Evolutionary conservation across 805 yeast genomes (phyloP).

Genomic region (Lachancea sp.): DNA sequence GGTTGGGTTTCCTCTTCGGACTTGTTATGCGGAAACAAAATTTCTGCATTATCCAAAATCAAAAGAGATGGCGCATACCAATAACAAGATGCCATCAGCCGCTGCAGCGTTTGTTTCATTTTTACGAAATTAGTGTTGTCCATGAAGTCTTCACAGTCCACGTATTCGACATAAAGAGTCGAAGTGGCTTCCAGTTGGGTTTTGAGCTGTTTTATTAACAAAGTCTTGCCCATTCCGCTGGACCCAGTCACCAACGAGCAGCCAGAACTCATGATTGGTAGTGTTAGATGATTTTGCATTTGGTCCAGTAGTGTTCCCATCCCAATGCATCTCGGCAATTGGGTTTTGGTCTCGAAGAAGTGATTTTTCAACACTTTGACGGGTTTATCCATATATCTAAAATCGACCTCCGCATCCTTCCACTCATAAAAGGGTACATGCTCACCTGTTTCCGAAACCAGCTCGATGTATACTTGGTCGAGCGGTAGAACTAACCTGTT

Average conservation of each 20-base stretch:
- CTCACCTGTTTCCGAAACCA: slow-evolving; percentile 11
- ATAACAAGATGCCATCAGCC: slow-evolving; percentile 42
- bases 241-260: slow-evolving; percentile 66
- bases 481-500: slow-evolving; percentile 12
- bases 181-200: slow-evolving; percentile 32
- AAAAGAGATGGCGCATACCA: slow-evolving; percentile 79
- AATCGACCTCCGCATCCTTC: slow-evolving; percentile 7
- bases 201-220: slow-evolving; percentile 41
- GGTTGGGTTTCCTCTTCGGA: slow-evolving; percentile 49
- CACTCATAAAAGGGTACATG: slow-evolving; percentile 8
- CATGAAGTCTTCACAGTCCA: slow-evolving; percentile 44
- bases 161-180: slow-evolving; percentile 40
- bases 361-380: neutral
- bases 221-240: slow-evolving; percentile 78
- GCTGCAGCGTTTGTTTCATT: slow-evolving; percentile 40
- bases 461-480: slow-evolving; percentile 12
- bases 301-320: slow-evolving; percentile 41
- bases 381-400: slow-evolving; percentile 10
- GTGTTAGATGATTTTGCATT: slow-evolving; percentile 21
- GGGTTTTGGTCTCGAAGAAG: neutral
- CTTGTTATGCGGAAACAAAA: slow-evolving; percentile 43
- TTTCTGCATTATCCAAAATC: slow-evolving; percentile 72
- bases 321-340: slow-evolving; percentile 44
- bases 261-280: slow-evolving; percentile 20
- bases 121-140: slow-evolving; percentile 24